These are phyloP conservation scores for Plasmodium vinckei DNA, from an alignment of 169 alveolate species.

Conservation along the genomic window DNA sequence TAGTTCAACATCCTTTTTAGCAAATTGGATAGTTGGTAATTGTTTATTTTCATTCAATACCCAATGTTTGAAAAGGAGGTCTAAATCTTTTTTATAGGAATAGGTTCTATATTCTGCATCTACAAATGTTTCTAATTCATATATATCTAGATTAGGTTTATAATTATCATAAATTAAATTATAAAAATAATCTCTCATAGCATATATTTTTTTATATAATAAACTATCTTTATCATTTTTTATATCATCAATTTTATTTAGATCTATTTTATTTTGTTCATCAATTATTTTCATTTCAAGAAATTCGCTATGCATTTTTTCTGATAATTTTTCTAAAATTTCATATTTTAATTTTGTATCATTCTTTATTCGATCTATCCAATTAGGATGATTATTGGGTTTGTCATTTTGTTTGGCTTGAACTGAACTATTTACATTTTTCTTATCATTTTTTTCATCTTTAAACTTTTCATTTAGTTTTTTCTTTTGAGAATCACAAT, in stretches of 20 bases:
- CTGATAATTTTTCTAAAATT: slow-evolving; percentile 48
- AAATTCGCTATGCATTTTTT: slow-evolving; percentile 59
- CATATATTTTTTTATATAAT: slow-evolving; percentile 71
- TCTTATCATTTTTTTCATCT: background rate
- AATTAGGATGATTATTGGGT: background rate
- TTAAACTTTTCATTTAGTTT: background rate
- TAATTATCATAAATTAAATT: slow-evolving; percentile 56
- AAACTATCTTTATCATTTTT: slow-evolving; percentile 61
- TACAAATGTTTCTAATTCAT: slow-evolving; percentile 65
- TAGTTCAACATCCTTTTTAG: slow-evolving; percentile 70
- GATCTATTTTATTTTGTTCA: slow-evolving; percentile 43
- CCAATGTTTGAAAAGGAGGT: slow-evolving; percentile 62
- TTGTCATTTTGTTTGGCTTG: background rate
- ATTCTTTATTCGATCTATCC: slow-evolving; percentile 35
- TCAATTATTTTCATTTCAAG: slow-evolving; percentile 31
- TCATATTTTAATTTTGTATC: slow-evolving; percentile 29
- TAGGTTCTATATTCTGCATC: slow-evolving; percentile 75
- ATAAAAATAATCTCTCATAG: slow-evolving; percentile 76
- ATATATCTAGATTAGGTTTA: slow-evolving; percentile 68
- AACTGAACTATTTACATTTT: background rate
- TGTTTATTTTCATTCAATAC: slow-evolving; percentile 58
- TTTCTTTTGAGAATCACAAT: background rate
- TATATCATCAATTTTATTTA: slow-evolving; percentile 71
- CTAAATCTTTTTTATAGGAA: slow-evolving; percentile 61
- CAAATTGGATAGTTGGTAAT: slow-evolving; percentile 61